Percentiles rank a stretch among this genome's conserved stretches.
Conservation (phyloP, 2,329 filamentous ascomycete species). For the Beauveria caledonica region DNA sequence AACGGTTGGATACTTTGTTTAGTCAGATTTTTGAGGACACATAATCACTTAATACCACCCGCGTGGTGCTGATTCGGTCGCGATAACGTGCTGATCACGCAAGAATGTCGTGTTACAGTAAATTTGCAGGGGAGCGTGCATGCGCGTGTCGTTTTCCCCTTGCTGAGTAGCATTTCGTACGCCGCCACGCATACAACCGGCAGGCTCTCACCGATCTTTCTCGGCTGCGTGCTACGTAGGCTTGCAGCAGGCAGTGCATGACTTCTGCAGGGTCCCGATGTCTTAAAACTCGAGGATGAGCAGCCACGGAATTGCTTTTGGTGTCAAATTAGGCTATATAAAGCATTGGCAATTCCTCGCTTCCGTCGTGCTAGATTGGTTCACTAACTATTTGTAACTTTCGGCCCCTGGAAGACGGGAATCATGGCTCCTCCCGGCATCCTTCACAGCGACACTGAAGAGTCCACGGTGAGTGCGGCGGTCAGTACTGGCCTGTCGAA, state of each 20-base stretch:
- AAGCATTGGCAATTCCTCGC: background rate
- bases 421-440: slow-evolving; percentile 3
- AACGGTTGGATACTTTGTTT: background rate
- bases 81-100: slow-evolving; percentile 6
- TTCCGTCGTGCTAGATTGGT: background rate
- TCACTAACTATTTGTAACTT: background rate
- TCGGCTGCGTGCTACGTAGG: background rate
- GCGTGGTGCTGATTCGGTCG: background rate
- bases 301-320: too few species aligned
- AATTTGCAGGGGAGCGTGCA: background rate
- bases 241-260: background rate
- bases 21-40: background rate
- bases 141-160: background rate
- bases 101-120: background rate
- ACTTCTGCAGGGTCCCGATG: background rate
- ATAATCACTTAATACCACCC: background rate
- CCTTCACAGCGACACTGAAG: background rate
- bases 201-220: slow-evolving; percentile 1
- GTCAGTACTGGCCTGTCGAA: background rate
- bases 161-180: too few species aligned
- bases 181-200: too few species aligned
- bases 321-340: background rate
- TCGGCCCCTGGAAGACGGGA: background rate
- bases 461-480: background rate
- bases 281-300: background rate